Evolutionary conservation across 1,284 basidiomycete species (phyloP), one percentile per base, ranked within the genome.

Genomic region (Irpex sp.): DNA sequence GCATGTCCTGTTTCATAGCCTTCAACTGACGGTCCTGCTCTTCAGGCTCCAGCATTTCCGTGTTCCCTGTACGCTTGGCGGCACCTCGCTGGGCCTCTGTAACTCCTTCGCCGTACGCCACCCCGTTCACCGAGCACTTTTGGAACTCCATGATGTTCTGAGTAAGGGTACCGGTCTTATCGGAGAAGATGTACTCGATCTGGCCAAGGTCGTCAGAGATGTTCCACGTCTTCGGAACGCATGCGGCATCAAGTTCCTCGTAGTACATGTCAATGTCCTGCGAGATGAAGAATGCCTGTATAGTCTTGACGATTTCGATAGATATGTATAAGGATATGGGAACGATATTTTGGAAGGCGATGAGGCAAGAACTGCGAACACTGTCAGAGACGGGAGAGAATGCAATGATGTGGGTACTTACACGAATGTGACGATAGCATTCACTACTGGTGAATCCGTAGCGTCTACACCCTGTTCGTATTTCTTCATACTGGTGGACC

Each of bases 131-230:
- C 0, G 94, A 97, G 71, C 95, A 97, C 75, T 94, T 96, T 75
- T 98, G 96, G 78, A 97, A 98, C 80, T 98, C 96, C 96, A 98
- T 99, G 68, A 97, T 79, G 77, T 96, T 98, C 76, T 98, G 94
- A 2, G 96, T 97, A 61, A 97, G 85, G 1, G 96, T 97, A 13
- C 95, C 95, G 0, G 96, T 97, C 82, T 99, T 99, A 85, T 99
- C 96, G 4, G 93, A 96, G 78, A 98, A 98, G 70, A 98, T 84
- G 76, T 98, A 98, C 79, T 97, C 96, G 76, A 98, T 98, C 78
- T 98, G 96, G 31, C 96, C 96, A 0, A 98, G 86, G 76, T 98
- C 96, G 74, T 98, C 96, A 2, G 94, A 97, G 70, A 98, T 97
- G 75, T 96, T 97, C 96, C 96, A 98, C 11, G 94, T 97, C 78